Conservation (phyloP, 78 protist genomes). For the Guillardia theta region DNA sequence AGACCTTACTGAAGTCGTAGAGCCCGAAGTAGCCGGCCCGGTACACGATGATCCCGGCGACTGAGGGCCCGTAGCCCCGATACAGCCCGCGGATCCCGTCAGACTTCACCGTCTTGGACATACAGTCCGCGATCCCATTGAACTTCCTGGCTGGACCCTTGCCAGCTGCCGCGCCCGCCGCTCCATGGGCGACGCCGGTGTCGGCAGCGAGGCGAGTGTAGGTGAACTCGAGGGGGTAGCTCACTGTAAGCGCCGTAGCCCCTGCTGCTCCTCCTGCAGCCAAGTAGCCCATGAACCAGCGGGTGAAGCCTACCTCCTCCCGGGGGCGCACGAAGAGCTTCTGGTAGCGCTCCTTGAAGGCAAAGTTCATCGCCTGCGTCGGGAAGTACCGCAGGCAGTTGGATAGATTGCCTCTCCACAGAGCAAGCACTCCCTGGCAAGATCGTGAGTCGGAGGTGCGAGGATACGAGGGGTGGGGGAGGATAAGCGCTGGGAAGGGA, state of each 20-base stretch:
- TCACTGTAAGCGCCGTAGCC: not conserved
- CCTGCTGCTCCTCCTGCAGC: slow-evolving; percentile 44
- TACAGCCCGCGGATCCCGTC: not conserved
- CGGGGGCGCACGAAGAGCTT: not conserved
- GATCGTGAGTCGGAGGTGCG: not conserved
- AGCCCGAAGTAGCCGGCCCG: slow-evolving; percentile 22
- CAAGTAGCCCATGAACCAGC: not conserved
- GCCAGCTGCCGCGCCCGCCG: not conserved
- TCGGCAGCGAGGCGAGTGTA: slow-evolving; percentile 25
- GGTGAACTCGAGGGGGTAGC: slow-evolving; percentile 22
- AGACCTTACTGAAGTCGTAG: not conserved
- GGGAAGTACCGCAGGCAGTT: slow-evolving; percentile 19
- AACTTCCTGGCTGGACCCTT: not conserved
- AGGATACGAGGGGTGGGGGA: not conserved
- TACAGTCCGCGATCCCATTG: not conserved
- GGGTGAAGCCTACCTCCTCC: not conserved
- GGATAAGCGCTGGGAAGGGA: too few species aligned
- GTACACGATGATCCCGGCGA: slow-evolving; percentile 23
- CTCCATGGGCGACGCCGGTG: not conserved
- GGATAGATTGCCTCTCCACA: not conserved
- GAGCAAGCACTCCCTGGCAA: not conserved
- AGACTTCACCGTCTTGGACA: not conserved
- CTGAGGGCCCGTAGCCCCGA: not conserved
- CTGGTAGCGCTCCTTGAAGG: slow-evolving; percentile 37
- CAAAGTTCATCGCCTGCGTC: slow-evolving; percentile 43